Conservation (phyloP, 2,329 filamentous ascomycete genomes). For the Aspergillus transmontanensis region DNA sequence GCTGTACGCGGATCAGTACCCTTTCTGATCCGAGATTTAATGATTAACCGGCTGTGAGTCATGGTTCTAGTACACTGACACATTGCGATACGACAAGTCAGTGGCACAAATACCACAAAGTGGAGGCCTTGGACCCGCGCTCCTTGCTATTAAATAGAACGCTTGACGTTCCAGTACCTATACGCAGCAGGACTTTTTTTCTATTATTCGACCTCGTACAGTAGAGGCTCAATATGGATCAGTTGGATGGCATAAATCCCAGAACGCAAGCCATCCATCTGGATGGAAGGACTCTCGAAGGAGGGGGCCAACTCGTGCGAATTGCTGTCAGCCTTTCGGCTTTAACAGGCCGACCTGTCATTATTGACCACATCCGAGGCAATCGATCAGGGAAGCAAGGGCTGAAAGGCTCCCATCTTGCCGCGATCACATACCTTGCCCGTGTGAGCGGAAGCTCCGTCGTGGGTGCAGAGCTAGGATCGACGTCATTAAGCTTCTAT, state of each 20-base stretch:
- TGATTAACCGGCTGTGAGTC: not conserved
- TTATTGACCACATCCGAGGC: conserved; percentile 57
- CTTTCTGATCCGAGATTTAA: no score
- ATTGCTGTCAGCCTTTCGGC: conserved; percentile 58
- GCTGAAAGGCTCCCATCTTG: conserved; percentile 60
- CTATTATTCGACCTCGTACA: not conserved
- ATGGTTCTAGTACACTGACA: not conserved
- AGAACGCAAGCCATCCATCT: conserved; percentile 37
- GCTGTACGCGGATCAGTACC: no score
- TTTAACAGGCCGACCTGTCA: conserved; percentile 53
- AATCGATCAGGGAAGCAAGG: conserved; percentile 54
- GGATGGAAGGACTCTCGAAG: conserved; percentile 62
- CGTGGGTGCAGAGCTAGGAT: conserved; percentile 38
- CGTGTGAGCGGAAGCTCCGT: conserved; percentile 50
- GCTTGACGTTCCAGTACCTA: not conserved
- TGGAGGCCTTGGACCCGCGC: not conserved
- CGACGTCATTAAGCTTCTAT: conserved; percentile 37
- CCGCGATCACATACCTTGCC: conserved; percentile 56
- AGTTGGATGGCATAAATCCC: not conserved
- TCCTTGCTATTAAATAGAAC: not conserved
- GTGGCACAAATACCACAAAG: not conserved
- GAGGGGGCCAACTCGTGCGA: conserved; percentile 63
- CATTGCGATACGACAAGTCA: not conserved
- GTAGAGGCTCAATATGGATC: not conserved
- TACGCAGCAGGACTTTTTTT: not conserved